Conservation (phyloP, 495 filamentous ascomycete genomes). For the Penicillium soppii region DNA sequence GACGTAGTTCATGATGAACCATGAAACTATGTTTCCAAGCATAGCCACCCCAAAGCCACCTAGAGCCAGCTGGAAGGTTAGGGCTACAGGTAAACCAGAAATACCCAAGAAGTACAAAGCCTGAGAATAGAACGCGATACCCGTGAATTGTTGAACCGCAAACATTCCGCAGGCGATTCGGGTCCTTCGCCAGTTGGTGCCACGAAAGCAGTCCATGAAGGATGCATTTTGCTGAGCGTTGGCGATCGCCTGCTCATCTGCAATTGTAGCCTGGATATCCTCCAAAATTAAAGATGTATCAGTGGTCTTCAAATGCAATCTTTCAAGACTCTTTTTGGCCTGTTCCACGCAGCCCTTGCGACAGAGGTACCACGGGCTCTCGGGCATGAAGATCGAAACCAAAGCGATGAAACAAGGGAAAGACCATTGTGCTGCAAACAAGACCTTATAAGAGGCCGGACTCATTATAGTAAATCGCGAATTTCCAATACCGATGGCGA, state of each 20-base stretch:
- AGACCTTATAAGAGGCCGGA: slow-evolving; percentile 2
- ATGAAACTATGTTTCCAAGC: slow-evolving; percentile 9
- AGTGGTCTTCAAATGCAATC: not conserved
- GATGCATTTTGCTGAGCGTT: not conserved
- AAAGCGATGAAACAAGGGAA: slow-evolving; percentile 6
- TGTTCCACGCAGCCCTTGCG: not conserved
- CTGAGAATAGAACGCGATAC: slow-evolving; percentile 11
- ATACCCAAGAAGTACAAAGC: slow-evolving; percentile 9
- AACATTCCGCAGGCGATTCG: slow-evolving; percentile 13
- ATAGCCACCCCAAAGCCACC: slow-evolving; percentile 7
- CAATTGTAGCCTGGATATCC: not conserved
- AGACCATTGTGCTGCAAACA: slow-evolving; percentile 8
- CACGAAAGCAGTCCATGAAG: slow-evolving; percentile 2
- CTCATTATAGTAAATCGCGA: slow-evolving; percentile 1
- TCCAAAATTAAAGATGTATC: not conserved
- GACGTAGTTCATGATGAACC: slow-evolving; percentile 9
- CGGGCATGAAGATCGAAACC: not conserved
- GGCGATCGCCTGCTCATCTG: not conserved
- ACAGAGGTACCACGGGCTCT: slow-evolving; percentile 7
- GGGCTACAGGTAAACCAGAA: not conserved
- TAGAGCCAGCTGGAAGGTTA: slow-evolving; percentile 6
- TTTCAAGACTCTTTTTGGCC: slow-evolving; percentile 1
- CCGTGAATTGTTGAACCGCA: slow-evolving; percentile 7
- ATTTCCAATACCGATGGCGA: slow-evolving; percentile 4
- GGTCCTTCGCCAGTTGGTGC: slow-evolving; percentile 7